A percentile compares a stretch with the other conserved stretches of the same genome.
Evolutionary conservation across 176 grass and related monocot species (phyloP).

Genomic region (Oropetium thomaeum): DNA sequence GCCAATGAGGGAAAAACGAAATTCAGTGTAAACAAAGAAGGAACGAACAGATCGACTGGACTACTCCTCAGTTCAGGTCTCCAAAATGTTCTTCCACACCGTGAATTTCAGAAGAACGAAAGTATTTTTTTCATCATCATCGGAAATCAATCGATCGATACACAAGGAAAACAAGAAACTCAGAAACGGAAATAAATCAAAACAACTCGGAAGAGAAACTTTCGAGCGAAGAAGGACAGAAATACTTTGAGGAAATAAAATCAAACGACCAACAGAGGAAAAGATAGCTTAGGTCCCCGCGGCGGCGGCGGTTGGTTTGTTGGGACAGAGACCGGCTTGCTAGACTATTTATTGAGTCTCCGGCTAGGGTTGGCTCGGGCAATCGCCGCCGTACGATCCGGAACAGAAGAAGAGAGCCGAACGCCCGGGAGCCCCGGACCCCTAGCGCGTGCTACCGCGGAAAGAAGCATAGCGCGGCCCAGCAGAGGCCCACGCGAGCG

Average conservation of each 20-base stretch:
- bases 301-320: too few relatives aligned
- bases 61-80: slow-evolving; percentile 51
- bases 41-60: neutral
- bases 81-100: slow-evolving; percentile 48
- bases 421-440: too few relatives aligned
- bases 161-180: fast-evolving
- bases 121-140: slow-evolving; percentile 46
- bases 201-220: neutral
- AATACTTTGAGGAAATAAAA: neutral
- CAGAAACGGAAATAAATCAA: neutral
- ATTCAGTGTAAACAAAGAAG: neutral
- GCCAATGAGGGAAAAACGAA: too few relatives aligned
- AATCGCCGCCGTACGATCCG: neutral
- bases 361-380: neutral
- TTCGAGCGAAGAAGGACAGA: neutral
- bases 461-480: too few relatives aligned
- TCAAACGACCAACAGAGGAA: neutral
- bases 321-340: neutral
- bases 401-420: neutral
- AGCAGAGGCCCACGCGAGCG: too few relatives aligned
- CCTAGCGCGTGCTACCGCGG: too few relatives aligned
- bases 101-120: slow-evolving; percentile 54
- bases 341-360: neutral
- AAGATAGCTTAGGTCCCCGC: neutral
- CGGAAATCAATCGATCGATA: neutral